Conservation (phyloP, 1,284 basidiomycete genomes). For the Ceratobasidium sp. region DNA sequence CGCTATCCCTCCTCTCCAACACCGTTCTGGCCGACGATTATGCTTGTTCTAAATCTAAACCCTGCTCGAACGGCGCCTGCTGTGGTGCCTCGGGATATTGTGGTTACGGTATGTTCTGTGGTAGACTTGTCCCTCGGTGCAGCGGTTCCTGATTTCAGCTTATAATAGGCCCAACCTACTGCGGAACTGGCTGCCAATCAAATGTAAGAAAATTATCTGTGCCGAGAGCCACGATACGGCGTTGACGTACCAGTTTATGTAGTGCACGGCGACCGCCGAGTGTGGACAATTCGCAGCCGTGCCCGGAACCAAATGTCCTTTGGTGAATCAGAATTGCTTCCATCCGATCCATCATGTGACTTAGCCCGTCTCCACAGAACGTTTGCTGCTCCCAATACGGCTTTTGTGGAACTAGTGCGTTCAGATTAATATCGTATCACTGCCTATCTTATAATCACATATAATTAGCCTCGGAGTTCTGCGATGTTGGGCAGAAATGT, state of each 20-base stretch:
- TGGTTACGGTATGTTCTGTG: not conserved
- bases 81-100: slow-evolving; percentile 17
- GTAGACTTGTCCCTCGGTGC: too few species aligned
- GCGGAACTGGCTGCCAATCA: slow-evolving; percentile 21
- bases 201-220: not conserved
- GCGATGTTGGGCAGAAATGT: slow-evolving; percentile 11
- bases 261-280: slow-evolving; percentile 23
- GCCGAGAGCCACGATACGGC: too few species aligned
- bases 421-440: not conserved
- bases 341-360: not conserved
- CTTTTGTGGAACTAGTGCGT: slow-evolving; percentile 25
- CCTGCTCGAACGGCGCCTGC: slow-evolving; percentile 20
- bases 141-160: not conserved
- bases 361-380: not conserved
- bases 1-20: not conserved
- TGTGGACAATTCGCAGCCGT: slow-evolving; percentile 12
- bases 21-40: slow-evolving; percentile 1
- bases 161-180: slow-evolving; percentile 13
- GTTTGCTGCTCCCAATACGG: slow-evolving; percentile 29
- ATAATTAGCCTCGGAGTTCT: slow-evolving; percentile 13
- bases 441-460: too few species aligned
- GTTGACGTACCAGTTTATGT: too few species aligned
- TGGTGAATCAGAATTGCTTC: not conserved
- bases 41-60: slow-evolving; percentile 4
- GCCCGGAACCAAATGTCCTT: slow-evolving; percentile 22